Percentiles rank a stretch among this genome's conserved stretches.
These are phyloP conservation scores for Sordaria brevicollis DNA, from an alignment of 495 filamentous ascomycete species.

Conservation along the genomic window DNA sequence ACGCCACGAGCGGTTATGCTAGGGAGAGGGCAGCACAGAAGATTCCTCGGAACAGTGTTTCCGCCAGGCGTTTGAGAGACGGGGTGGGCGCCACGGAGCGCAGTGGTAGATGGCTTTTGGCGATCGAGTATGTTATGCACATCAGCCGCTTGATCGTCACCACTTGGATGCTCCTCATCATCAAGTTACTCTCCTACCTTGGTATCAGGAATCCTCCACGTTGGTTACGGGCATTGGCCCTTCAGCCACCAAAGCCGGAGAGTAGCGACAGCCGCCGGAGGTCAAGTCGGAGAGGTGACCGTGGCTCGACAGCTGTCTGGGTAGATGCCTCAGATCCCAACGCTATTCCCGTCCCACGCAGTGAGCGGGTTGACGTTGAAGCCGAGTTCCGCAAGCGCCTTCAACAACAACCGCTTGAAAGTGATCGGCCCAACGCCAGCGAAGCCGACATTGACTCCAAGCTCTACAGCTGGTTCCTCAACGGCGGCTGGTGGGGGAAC, in stretches of 20 bases:
- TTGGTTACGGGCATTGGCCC: constrained; percentile 47
- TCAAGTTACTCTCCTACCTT: constrained; percentile 45
- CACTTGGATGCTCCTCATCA: constrained; percentile 44
- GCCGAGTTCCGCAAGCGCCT: constrained; percentile 54
- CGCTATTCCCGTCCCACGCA: constrained; percentile 40
- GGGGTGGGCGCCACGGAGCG: constrained; percentile 71
- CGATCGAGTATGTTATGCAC: constrained; percentile 59
- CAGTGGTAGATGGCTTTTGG: constrained; percentile 61
- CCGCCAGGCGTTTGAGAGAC: constrained; percentile 33
- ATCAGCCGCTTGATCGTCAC: constrained; percentile 57
- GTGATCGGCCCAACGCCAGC: constrained; percentile 21
- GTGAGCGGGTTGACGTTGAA: constrained; percentile 67
- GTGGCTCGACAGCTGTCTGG: constrained; percentile 6
- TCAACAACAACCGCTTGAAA: constrained; percentile 7
- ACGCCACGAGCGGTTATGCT: constrained; percentile 51
- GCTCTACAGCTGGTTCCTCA: constrained; percentile 71
- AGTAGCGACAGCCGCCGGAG: constrained; percentile 27
- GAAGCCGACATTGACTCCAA: constrained; percentile 61
- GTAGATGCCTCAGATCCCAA: neutral
- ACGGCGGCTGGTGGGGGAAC: constrained; percentile 72
- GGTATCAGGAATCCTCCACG: constrained; percentile 53
- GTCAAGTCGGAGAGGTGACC: constrained; percentile 18
- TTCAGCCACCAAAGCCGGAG: constrained; percentile 27
- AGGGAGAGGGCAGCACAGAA: constrained; percentile 51
- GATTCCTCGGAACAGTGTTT: constrained; percentile 35